Evolutionary conservation across 306 rosid species (phyloP), one percentile per base, ranked within the genome.

Genomic region (Quercus dentata): DNA sequence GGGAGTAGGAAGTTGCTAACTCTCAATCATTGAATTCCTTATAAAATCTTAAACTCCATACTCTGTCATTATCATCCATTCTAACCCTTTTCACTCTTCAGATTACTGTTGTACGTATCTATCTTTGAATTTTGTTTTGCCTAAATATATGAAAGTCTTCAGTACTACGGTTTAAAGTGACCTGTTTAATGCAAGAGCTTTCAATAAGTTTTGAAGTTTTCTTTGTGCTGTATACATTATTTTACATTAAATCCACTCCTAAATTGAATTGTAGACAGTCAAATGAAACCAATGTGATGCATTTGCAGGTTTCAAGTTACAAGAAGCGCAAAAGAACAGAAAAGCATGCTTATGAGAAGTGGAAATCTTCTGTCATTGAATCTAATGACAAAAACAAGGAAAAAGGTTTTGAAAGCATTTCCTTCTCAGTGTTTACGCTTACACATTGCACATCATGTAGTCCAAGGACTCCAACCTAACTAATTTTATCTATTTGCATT

Each of bases 311-410:
- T 69, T 89, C 98, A 80, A 75, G 91, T 54, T 89, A 87, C 77
- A 91, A 91, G 80, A 88, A 83, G 67, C 83, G 81, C 74, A 93
- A 90, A 55, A 83, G 77, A 78, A 78, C 65, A 77, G 94, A 89
- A 69, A 83, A 86, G 13, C 86, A 73, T 13, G 88, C 82, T 33
- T 92, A 91, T 56, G 88, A 88, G 76, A 82, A 91, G 49, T 93
- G 97, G 97, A 93, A 89, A 74, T 86, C 91, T 56, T 79, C 91
- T 56, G 97, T 95, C 52, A 56, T 93, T 51, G 79, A 84, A 73
- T 91, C 97, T 31, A 91, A 90, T 76, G 75, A 88, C 27, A 63
- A 85, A 81, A 89, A 63, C 83, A 90, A 82, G 64, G 69, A 81
- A 57, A 87, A 83, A 90, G 97, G 98, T 91, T 59, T 28, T 38